phyloP scores from a whole-genome alignment of 1,284 basidiomycete species.

The Puccinia polysora region DNA sequence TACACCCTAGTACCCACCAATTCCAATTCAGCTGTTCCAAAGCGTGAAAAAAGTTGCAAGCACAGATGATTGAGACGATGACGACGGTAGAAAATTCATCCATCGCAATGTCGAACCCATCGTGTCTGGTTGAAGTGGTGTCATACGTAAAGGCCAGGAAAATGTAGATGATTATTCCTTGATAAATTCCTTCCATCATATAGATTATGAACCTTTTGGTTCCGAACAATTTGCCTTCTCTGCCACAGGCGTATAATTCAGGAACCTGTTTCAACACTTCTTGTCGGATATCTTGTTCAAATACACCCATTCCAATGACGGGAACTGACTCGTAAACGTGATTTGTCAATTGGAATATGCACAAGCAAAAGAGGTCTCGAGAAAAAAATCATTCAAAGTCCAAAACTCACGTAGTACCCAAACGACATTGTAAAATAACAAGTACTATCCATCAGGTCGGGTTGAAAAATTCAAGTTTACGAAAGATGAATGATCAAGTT shows the following conservation, averaged over 20 bases:
- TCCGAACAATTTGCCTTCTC: conserved; percentile 80
- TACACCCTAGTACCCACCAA: conserved; percentile 81
- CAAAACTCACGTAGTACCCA: conserved; percentile 62
- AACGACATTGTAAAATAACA: conserved; percentile 97
- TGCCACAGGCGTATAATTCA: conserved; percentile 78
- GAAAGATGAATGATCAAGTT: conserved; percentile 44
- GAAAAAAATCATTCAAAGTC: not conserved
- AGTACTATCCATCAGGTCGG: conserved; percentile 81
- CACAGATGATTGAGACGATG: conserved; percentile 74
- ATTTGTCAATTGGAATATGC: not conserved
- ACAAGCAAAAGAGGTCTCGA: not conserved
- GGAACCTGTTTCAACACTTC: conserved; percentile 85
- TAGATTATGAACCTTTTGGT: conserved; percentile 70
- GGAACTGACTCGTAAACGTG: conserved; percentile 65
- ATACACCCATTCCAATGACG: conserved; percentile 91
- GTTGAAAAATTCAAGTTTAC: conserved; percentile 30
- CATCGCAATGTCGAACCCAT: conserved; percentile 71
- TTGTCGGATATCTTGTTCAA: conserved; percentile 82
- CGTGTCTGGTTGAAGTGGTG: conserved; percentile 67
- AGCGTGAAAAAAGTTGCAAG: conserved; percentile 82
- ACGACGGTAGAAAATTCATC: conserved; percentile 72
- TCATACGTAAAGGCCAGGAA: conserved; percentile 75
- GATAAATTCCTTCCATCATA: conserved; percentile 81
- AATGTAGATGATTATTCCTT: conserved; percentile 57
- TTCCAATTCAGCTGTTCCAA: conserved; percentile 86